Evolutionary conservation across 345 rosid species (phyloP).

Genomic region (Conringia planisiliqua): DNA sequence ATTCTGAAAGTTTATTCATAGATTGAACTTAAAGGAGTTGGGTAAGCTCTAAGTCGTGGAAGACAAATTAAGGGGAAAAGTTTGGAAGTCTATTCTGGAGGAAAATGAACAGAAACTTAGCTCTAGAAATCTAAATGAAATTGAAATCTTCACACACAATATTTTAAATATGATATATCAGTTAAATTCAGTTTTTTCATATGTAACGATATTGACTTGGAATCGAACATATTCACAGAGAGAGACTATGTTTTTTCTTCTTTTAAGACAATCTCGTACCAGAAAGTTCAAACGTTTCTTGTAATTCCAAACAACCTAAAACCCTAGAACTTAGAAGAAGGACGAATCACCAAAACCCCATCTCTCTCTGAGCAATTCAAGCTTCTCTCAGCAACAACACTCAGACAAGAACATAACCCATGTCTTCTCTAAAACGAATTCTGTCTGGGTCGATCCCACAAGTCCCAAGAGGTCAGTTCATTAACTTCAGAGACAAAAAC

Average conservation of each 20-base stretch:
- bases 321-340: constrained; percentile 25
- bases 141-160: neutral
- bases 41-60: neutral
- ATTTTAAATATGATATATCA: no score
- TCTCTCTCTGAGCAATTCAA: constrained; percentile 85
- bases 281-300: constrained; percentile 42
- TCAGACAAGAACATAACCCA: constrained; percentile 43
- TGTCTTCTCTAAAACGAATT: constrained; percentile 65
- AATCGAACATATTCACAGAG: no score
- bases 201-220: no score
- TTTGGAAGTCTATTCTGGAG: neutral
- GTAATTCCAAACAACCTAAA: constrained; percentile 38
- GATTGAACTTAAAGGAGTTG: neutral
- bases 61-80: neutral
- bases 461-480: constrained; percentile 82
- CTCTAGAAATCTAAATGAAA: neutral
- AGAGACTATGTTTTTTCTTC: no score
- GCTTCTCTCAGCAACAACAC: constrained; percentile 67
- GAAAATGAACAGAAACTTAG: neutral
- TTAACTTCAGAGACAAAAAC: constrained; percentile 75
- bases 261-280: constrained; percentile 30
- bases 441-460: constrained; percentile 78
- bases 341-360: constrained; percentile 39
- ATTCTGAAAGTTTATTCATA: neutral
- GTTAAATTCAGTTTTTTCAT: no score